phyloP scores from a whole-genome alignment of 2,329 filamentous ascomycete genomes.

The Fusarium mundagurra region DNA sequence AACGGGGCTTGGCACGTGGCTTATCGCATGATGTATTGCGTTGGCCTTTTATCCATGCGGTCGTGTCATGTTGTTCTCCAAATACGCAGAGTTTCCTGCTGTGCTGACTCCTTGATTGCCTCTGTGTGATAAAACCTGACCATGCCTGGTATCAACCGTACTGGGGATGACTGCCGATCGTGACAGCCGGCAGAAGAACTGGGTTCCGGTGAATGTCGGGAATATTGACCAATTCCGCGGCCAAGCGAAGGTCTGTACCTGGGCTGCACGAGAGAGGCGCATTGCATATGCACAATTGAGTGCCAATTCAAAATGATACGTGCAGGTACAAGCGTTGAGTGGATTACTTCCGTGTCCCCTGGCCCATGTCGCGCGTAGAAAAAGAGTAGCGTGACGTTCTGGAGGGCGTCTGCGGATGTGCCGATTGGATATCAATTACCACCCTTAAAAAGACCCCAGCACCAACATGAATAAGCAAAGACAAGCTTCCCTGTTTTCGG shows the following conservation, averaged over 20 bases:
- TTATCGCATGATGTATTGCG: no score
- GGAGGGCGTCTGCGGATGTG: background rate
- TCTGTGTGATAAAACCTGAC: background rate
- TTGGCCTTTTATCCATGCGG: no score
- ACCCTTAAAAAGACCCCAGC: no score
- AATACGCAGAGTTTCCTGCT: no score
- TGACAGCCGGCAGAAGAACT: background rate
- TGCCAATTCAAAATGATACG: background rate
- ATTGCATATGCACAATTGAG: background rate
- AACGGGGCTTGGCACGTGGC: no score
- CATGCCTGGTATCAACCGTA: background rate
- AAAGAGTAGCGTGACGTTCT: background rate
- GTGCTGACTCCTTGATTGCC: no score
- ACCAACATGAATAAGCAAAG: background rate
- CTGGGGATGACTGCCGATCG: background rate
- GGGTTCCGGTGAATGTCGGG: background rate
- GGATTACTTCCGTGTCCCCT: background rate
- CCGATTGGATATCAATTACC: no score
- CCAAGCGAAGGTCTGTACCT: background rate
- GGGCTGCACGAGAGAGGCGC: background rate
- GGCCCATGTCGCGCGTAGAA: background rate
- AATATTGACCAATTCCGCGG: background rate
- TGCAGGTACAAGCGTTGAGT: background rate
- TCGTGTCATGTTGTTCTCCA: no score
- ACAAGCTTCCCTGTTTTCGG: no score